Evolutionary conservation across 495 filamentous ascomycete genomes (phyloP), one percentile per base, ranked within the genome.

Genomic region (Collariella sp.): DNA sequence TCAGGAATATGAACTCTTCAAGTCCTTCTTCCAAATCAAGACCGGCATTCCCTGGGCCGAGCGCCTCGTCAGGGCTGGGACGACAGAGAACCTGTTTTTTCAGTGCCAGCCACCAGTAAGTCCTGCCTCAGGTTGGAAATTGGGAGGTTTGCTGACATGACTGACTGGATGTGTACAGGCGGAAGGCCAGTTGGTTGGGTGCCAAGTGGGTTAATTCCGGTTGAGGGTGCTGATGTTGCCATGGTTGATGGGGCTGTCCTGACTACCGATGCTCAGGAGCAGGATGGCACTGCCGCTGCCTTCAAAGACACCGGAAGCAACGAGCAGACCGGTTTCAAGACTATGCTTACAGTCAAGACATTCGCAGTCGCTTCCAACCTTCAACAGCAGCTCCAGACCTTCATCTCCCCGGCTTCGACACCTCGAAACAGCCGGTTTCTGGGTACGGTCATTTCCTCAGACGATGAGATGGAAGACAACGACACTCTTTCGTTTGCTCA

Each of bases 11-110:
- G 57, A 23, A 0, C 62, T 62, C 0, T 86, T 87, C 62, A 67
- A 71, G 57, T n/a, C 42, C 0, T 81, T 82, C 58, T 88, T 87
- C 67, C 54, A 65, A 12, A 57, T 66, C 2, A 77, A 82, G 60
- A 80, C 80, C 0, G 76, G 78, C 1, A 68, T 75, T 11, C 50
- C 64, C 7, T 88, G 84, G 85, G 70, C 77, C 0, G 54, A 80
- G 26, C 72, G 81, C 4, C 52, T 75, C 12, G 15, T 64, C 7
- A 46, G 40, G 46, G 42, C 51, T 13, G 57, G 50, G 31, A 47
- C 40, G n/a, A 18, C 16, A 13, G 53, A 48, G 0, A 47, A 39
- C 6, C 45, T 15, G 16, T 43, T 43, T 19, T 74, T 72, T 40
- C 55, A 54, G 7, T 76, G 74, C 46, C 42, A 52, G 22, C 64